phyloP scores from a whole-genome alignment of 2,329 filamentous ascomycete species.

The Tympanopsis confertula region DNA sequence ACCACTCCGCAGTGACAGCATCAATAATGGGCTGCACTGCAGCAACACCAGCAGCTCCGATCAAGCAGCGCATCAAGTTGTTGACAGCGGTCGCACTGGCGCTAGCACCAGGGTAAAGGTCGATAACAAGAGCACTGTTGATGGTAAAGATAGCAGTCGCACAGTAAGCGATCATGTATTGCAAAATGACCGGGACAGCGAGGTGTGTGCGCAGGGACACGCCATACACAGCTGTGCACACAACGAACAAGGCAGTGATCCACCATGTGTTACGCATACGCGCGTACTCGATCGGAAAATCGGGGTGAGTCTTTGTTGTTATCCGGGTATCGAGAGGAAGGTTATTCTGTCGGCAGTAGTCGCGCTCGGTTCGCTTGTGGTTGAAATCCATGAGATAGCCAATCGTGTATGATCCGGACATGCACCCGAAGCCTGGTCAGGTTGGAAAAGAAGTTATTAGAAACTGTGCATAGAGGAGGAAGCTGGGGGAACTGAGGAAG shows the following conservation, averaged over 20 bases:
- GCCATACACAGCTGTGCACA: conserved; percentile 20
- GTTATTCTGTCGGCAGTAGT: conserved; percentile 14
- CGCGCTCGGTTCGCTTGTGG: conserved; percentile 13
- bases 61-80: conserved; percentile 17
- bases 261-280: conserved; percentile 25
- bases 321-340: conserved; percentile 13
- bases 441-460: neutral
- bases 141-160: conserved; percentile 23
- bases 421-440: conserved; percentile 19
- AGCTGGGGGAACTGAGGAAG: too few relatives aligned
- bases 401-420: conserved; percentile 24
- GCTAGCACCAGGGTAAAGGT: conserved; percentile 15
- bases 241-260: conserved; percentile 22
- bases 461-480: neutral
- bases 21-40: conserved; percentile 7
- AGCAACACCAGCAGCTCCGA: conserved; percentile 15
- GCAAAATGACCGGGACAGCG: conserved; percentile 12
- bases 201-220: conserved; percentile 10
- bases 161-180: conserved; percentile 21
- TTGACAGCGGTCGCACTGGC: conserved; percentile 20
- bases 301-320: conserved; percentile 11
- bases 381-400: conserved; percentile 28
- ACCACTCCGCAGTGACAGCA: too few relatives aligned
- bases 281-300: conserved; percentile 29
- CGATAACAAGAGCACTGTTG: conserved; percentile 18